Evolutionary conservation across 208 protist species (phyloP), one percentile per base, ranked within the genome.

Genomic region (Polymyxa betae): DNA sequence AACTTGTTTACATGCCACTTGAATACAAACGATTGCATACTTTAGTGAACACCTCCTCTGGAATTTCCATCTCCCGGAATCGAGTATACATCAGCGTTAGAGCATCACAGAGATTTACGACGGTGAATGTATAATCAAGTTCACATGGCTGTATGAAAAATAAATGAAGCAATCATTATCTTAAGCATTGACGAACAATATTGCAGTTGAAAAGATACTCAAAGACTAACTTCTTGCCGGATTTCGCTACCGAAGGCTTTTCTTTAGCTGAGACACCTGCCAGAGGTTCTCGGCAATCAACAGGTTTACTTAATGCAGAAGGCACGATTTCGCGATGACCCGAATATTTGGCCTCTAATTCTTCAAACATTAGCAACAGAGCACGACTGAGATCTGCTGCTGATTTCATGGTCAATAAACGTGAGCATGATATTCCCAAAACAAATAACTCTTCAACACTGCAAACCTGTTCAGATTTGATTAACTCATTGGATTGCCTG

Each of bases 51-150:
- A 35, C 35, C 16, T 82, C 72, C n/a, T 82, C 72, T 35, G 72
- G 72, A n/a, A 5, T 38, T 45, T 5, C 5, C 5, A 82, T 5
- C 5, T 35, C 40, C 5, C 72, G 72, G n/a, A 82, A 35, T 20
- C 72, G 72, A n/a, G n/a, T 82, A 43, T 82, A 82, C n/a, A 82
- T 5, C 72, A 82, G 72, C 5, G 72, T 82, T 43, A 82, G n/a
- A 20, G 35, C 72, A 43, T 82, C 72, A 43, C 72, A 82, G 12
- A 82, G 5, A n/a, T 82, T 82, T 5, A 82, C n/a, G 5, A 82
- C 72, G 16, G 72, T 82, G 72, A 82, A 82, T 43, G 72, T 82
- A 43, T 82, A 82, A n/a, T 82, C 72, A 20, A 82, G n/a, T 5
- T 82, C 72, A n/a, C 72, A 82, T 40, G 72, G 72, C 72, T 82